These are phyloP conservation scores for Colletotrichum limetticola DNA, from an alignment of 2,329 filamentous ascomycete species.

Conservation along the genomic window DNA sequence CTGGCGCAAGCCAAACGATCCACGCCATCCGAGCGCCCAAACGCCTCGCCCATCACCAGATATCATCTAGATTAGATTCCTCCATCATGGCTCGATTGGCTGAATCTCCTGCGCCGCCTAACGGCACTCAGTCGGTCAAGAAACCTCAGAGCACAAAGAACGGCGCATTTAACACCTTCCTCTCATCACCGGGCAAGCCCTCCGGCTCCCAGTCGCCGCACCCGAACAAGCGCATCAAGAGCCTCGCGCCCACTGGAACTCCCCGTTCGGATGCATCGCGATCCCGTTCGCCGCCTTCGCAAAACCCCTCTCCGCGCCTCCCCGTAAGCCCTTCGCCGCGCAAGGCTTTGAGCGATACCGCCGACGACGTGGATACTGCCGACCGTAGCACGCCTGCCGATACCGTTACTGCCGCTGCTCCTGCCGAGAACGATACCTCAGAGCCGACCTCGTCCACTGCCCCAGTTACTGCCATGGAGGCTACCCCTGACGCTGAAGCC, in stretches of 20 bases:
- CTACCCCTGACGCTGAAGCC: neutral
- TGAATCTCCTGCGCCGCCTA: constrained; percentile 10
- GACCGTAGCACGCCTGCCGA: constrained; percentile 13
- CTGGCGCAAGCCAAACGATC: constrained; percentile 12
- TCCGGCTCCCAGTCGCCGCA: constrained; percentile 21
- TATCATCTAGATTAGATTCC: neutral
- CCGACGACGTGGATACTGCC: neutral
- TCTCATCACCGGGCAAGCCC: constrained; percentile 22
- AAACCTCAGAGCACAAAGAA: constrained; percentile 17
- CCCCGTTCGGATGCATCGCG: constrained; percentile 17
- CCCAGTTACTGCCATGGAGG: neutral
- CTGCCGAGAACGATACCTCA: neutral
- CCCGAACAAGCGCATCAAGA: constrained; percentile 25
- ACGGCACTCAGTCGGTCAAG: constrained; percentile 11
- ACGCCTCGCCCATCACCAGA: neutral
- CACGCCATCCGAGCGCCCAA: constrained; percentile 12
- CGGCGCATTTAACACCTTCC: constrained; percentile 15
- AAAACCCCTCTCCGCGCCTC: neutral
- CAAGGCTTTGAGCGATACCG: constrained; percentile 3
- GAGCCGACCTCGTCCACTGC: neutral
- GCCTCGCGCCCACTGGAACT: neutral
- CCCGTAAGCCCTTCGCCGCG: neutral
- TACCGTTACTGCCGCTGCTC: neutral
- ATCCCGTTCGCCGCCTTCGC: constrained; percentile 13
- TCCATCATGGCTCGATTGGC: constrained; percentile 14